Evolutionary conservation across 164 flowering plant species (phyloP), one percentile per base, ranked within the genome.

Genomic region (Stephania cephalantha): DNA sequence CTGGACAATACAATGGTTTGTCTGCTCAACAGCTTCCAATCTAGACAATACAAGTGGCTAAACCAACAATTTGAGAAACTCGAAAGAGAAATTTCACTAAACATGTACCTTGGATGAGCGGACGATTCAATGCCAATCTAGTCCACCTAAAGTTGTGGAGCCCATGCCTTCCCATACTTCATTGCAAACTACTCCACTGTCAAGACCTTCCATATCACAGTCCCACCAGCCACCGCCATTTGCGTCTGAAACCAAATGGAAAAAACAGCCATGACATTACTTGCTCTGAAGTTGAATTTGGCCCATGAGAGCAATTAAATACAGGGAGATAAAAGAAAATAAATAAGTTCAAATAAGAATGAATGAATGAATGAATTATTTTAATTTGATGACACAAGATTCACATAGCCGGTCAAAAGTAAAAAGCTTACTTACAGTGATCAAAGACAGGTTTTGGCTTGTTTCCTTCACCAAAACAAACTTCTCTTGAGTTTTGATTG

Each of bases 141-240:
- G 77, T 75, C 91, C 97, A 72, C 98, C 96, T 58, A 95, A 78
- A 65, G 98, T 91, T 30, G 90, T 87, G 64, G 92, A 84, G 7
- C 97, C 97, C 74, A 91, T 82, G 29, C 97, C 97, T 86, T 95
- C 98, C 97, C 97, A 93, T 31, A 77, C 85, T 68, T 95, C 91
- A 72, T 35, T 79, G 66, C 75, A 76, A 30, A 94, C 98, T 8
- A 95, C 94, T 86, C 91, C 97, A 63, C 70, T 83, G 83, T 93
- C 99, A 48, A 95, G 74, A 31, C 99, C 97, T 81, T 83, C 97
- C 94, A 86, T 95, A 73, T 87, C 76, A 70, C 79, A 74, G 79
- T 88, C 94, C 97, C 99, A 93, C 93, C 93, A 93, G 29, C 99
- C 98, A 71, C 84, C 76, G 46, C 99, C 99, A 84, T 85, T 91